Evolutionary conservation across 2,329 filamentous ascomycete species (phyloP).

Genomic region (Pseudogymnoascus sp.): DNA sequence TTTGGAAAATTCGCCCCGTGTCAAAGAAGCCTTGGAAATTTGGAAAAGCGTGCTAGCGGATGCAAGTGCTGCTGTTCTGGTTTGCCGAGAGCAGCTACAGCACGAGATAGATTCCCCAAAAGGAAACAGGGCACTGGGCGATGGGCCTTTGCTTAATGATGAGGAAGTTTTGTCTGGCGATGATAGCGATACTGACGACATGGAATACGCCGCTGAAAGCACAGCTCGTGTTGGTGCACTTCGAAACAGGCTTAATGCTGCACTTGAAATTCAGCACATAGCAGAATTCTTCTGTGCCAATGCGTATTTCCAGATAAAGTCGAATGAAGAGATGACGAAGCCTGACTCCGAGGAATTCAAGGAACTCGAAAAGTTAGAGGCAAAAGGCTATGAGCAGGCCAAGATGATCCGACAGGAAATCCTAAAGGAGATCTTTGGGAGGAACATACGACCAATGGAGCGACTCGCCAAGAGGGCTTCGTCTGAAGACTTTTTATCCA

Average conservation of each 20-base stretch:
- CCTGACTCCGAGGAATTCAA: constrained; percentile 61
- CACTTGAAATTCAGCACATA: constrained; percentile 73
- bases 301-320: constrained; percentile 74
- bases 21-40: constrained; percentile 58
- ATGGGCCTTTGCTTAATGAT: constrained; percentile 21
- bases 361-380: constrained; percentile 61
- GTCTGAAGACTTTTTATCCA: constrained; percentile 49
- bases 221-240: constrained; percentile 43
- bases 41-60: constrained; percentile 55
- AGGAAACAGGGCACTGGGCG: constrained; percentile 18
- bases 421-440: constrained; percentile 48
- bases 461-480: constrained; percentile 47
- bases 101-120: constrained; percentile 34
- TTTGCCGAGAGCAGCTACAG: constrained; percentile 55
- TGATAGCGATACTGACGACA: constrained; percentile 26
- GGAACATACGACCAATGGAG: constrained; percentile 56
- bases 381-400: constrained; percentile 65
- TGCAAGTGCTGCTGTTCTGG: constrained; percentile 44
- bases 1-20: constrained; percentile 63
- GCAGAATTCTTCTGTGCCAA: constrained; percentile 81
- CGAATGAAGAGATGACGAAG: constrained; percentile 53
- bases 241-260: constrained; percentile 59
- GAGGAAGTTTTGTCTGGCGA: constrained; percentile 19
- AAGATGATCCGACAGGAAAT: constrained; percentile 73
- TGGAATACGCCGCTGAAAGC: neutral